Conservation (phyloP, 2,329 filamentous ascomycete genomes). For the Orbilia oligospora region DNA sequence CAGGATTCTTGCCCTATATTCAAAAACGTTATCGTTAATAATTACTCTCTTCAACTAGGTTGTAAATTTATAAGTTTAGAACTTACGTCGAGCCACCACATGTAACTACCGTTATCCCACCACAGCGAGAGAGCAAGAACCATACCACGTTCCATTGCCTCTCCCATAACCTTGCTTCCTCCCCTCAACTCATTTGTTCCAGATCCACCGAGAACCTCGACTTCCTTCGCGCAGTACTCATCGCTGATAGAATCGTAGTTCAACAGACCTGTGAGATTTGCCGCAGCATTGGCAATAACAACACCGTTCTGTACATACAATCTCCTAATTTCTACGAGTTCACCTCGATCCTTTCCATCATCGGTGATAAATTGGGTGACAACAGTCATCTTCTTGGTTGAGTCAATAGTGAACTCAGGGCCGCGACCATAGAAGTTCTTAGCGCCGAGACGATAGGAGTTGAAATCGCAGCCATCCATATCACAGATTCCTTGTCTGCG, state of each 20-base stretch:
- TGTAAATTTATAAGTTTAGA: conserved; percentile 64
- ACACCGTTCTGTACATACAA: conserved; percentile 71
- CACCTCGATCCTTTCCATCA: conserved; percentile 67
- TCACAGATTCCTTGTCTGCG: conserved; percentile 68
- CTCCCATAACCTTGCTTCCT: conserved; percentile 54
- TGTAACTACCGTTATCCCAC: conserved; percentile 72
- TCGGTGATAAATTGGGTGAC: conserved; percentile 70
- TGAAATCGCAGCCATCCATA: conserved; percentile 69
- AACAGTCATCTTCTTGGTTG: conserved; percentile 69
- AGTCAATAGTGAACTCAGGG: conserved; percentile 66
- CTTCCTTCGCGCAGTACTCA: conserved; percentile 65
- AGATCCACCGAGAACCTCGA: conserved; percentile 34
- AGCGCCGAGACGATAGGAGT: conserved; percentile 67
- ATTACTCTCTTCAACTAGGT: neutral
- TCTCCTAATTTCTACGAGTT: conserved; percentile 69
- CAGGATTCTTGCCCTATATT: conserved; percentile 65
- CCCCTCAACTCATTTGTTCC: conserved; percentile 39
- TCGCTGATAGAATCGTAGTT: conserved; percentile 67
- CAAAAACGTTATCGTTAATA: neutral
- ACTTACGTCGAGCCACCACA: conserved; percentile 73
- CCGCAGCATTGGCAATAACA: conserved; percentile 69
- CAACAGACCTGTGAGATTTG: conserved; percentile 64
- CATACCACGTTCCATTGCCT: conserved; percentile 68
- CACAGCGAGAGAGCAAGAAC: conserved; percentile 72
- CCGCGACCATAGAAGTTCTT: conserved; percentile 63